Base-by-base conservation (phyloP, 805 yeast species). In the Kockiozyma suomiensis region DNA sequence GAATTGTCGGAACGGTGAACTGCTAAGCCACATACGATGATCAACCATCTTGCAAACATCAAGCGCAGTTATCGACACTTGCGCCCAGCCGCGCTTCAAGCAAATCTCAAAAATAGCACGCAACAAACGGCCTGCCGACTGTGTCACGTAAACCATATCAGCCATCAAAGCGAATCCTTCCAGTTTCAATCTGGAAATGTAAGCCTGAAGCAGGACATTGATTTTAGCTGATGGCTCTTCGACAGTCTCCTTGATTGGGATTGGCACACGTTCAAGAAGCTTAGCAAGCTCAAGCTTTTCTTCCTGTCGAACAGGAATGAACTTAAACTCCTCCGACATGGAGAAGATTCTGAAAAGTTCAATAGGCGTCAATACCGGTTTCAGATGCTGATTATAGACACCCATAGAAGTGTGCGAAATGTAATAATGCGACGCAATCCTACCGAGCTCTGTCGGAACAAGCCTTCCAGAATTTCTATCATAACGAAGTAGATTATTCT, bases 141-240 rank as follows among this genome's bases (percentile, higher is more conserved):
- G 98, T 0, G 94, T 88, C 42, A 94, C 84, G 70, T 89, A 94
- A 2, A 90, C 80, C 97, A 92, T 90, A 76, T 94, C 99, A 0
- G 97, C 85, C 81, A 87, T 84, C 61, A 96, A 74, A 0, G 97
- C 97, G 75, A 90, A 89, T 0, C 98, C 98, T 0, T 88, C 94
- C 17, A 94, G 76, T 8, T 78, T 76, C 25, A 92, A 75, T 38
- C 85, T 75, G 0, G 97, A 88, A n/a, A 94, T 88, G 68, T 88
- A 90, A 0, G 97, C 82, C 70, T 94, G 99, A 12, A 94, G 75
- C 38, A 94, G 73, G 6, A 90, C 83, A 66, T 86, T 90, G 21
- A 89, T 82, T 71, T 94, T 94, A 0, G 96, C 87, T 17, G 83
- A 71, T 0, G 92, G 85, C 59, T 90, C 93, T 47, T 80, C 84